Evolutionary conservation across 2,329 filamentous ascomycete genomes (phyloP).

Genomic region (Aureobasidium sp.): DNA sequence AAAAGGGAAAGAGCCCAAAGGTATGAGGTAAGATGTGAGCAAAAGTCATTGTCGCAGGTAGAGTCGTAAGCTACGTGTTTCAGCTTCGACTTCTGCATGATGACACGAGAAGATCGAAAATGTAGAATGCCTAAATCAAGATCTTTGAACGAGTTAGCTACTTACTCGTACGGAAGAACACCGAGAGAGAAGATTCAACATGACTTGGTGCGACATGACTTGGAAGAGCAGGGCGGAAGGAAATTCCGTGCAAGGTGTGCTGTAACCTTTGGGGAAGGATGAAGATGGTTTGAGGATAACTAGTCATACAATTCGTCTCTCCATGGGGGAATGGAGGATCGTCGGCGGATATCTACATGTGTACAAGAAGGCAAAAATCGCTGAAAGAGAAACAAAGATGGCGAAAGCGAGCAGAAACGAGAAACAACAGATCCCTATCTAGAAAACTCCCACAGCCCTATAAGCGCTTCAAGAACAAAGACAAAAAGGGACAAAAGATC

Average conservation of each 20-base stretch:
- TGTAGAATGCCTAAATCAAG: too few species aligned
- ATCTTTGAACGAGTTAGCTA: too few species aligned
- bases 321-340: background rate
- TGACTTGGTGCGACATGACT: too few species aligned
- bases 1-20: background rate
- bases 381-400: background rate
- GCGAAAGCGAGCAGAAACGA: background rate
- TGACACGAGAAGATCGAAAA: background rate
- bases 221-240: too few species aligned
- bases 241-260: background rate
- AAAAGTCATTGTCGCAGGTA: background rate
- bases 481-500: background rate
- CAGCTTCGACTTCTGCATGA: too few species aligned
- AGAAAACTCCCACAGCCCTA: background rate
- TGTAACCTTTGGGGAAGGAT: background rate
- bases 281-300: background rate
- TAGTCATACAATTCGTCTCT: slow-evolving; percentile 6
- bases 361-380: background rate
- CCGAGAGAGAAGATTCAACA: too few species aligned
- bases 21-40: too few species aligned
- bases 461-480: background rate
- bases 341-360: slow-evolving; percentile 4
- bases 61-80: background rate
- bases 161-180: too few species aligned
- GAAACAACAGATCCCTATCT: background rate